A percentile compares a stretch with the other conserved stretches of the same genome.
These are phyloP conservation scores for Hordeum marinum DNA, from an alignment of 176 grass and related monocot genomes.

Conservation along the genomic window DNA sequence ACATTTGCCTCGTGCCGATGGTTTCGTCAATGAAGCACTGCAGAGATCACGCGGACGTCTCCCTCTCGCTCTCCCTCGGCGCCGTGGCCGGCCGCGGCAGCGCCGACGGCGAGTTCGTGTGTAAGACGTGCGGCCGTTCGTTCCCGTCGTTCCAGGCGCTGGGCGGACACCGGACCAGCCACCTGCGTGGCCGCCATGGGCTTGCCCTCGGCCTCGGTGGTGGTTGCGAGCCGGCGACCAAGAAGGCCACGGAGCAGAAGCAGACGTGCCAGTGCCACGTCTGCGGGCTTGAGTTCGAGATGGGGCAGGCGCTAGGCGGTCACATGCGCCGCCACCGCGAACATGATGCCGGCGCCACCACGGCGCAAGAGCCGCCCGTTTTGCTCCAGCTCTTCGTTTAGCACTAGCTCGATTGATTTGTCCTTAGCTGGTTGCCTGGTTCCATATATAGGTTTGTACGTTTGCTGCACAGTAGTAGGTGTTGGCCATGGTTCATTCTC, in stretches of 20 bases:
- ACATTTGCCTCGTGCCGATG: not conserved
- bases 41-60: slow-evolving; percentile 11
- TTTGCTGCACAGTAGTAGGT: too few species aligned
- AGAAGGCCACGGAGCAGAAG: not conserved
- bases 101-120: slow-evolving; percentile 35
- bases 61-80: slow-evolving; percentile 26
- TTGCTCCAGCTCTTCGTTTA: slow-evolving; percentile 49
- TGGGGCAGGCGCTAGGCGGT: slow-evolving; percentile 55
- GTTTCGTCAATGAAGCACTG: slow-evolving; percentile 11
- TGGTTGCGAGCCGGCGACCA: not conserved
- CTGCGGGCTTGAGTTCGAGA: slow-evolving; percentile 45
- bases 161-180: slow-evolving; percentile 59
- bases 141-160: slow-evolving; percentile 65
- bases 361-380: slow-evolving; percentile 18
- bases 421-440: not conserved
- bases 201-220: slow-evolving; percentile 23
- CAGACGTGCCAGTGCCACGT: slow-evolving; percentile 35
- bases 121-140: slow-evolving; percentile 54
- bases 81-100: not conserved
- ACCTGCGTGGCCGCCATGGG: slow-evolving; percentile 44
- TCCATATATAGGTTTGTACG: not conserved
- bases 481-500: too few species aligned
- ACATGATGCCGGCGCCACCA: not conserved
- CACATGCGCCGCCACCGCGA: slow-evolving; percentile 60
- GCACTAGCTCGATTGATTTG: not conserved